Conservation (phyloP, 2,329 filamentous ascomycete species). For the Neonectria coccinea region DNA sequence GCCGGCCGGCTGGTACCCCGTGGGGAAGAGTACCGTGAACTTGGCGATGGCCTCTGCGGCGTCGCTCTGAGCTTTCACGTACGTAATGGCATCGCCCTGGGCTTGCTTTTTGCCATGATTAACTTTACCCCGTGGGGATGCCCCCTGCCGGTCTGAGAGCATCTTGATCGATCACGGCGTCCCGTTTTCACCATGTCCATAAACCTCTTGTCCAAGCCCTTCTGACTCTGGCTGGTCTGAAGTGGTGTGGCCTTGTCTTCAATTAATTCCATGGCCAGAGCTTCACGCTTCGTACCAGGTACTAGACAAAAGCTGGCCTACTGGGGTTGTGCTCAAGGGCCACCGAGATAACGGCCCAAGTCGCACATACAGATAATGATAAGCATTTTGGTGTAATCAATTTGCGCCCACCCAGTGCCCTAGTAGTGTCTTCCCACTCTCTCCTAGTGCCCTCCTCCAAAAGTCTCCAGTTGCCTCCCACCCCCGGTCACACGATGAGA, state of each 20-base stretch:
- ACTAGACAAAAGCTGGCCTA: constrained; percentile 8
- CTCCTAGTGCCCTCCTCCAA: no score
- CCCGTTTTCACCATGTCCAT: not conserved
- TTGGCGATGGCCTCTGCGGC: not conserved
- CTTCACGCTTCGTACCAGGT: constrained; percentile 4
- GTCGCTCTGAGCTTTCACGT: constrained; percentile 26
- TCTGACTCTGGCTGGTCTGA: not conserved
- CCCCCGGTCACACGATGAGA: constrained; percentile 22
- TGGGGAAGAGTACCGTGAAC: constrained; percentile 25
- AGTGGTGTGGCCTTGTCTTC: not conserved
- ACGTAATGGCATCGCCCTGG: constrained; percentile 24
- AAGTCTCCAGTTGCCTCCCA: no score
- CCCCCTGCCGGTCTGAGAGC: not conserved
- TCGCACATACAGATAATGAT: constrained; percentile 10
- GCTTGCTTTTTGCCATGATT: constrained; percentile 14
- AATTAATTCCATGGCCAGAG: no score
- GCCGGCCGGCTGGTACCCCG: constrained; percentile 14
- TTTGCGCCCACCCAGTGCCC: constrained; percentile 15
- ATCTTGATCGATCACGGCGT: not conserved
- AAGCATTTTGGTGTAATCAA: constrained; percentile 24
- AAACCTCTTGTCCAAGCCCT: no score
- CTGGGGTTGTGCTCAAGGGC: constrained; percentile 4
- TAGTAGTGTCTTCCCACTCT: not conserved
- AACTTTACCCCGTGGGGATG: constrained; percentile 29
- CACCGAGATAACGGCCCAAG: constrained; percentile 18